phyloP scores from a whole-genome alignment of 129 eudicot species.

The Tagetes erecta region DNA sequence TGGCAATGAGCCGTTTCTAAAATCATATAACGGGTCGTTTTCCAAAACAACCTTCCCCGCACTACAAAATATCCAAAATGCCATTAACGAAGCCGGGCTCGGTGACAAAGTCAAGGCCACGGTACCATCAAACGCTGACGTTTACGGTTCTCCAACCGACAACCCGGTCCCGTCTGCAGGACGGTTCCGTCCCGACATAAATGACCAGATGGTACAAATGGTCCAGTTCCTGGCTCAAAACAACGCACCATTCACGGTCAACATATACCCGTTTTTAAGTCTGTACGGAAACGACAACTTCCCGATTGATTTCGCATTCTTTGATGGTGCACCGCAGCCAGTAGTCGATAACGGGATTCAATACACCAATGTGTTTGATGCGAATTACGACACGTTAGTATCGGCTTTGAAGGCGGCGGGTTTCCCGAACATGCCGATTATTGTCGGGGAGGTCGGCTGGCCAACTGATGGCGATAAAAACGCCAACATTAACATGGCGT shows the following conservation, averaged over 20 bases:
- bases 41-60: constrained; percentile 41
- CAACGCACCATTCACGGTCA: constrained; percentile 29
- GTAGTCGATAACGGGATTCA: constrained; percentile 55
- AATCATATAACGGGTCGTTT: constrained; percentile 39
- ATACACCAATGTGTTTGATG: constrained; percentile 86
- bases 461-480: constrained; percentile 84
- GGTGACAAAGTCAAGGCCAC: constrained; percentile 35
- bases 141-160: constrained; percentile 18
- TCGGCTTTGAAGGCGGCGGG: constrained; percentile 67
- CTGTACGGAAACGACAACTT: constrained; percentile 26
- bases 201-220: constrained; percentile 24
- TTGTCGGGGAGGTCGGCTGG: constrained; percentile 97
- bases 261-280: constrained; percentile 38
- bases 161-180: constrained; percentile 33
- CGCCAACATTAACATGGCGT: constrained; percentile 57
- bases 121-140: constrained; percentile 40
- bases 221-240: constrained; percentile 22
- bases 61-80: constrained; percentile 41
- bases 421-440: constrained; percentile 53
- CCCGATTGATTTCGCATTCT: constrained; percentile 55
- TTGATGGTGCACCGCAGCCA: constrained; percentile 66
- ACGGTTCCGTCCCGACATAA: constrained; percentile 32
- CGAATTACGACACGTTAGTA: constrained; percentile 83
- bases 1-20: constrained; percentile 45
- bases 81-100: constrained; percentile 36